A percentile compares a stretch with the other conserved stretches of the same genome.
phyloP scores from a whole-genome alignment of 805 yeast genomes.

The Zygotorulaspora danielsina region DNA sequence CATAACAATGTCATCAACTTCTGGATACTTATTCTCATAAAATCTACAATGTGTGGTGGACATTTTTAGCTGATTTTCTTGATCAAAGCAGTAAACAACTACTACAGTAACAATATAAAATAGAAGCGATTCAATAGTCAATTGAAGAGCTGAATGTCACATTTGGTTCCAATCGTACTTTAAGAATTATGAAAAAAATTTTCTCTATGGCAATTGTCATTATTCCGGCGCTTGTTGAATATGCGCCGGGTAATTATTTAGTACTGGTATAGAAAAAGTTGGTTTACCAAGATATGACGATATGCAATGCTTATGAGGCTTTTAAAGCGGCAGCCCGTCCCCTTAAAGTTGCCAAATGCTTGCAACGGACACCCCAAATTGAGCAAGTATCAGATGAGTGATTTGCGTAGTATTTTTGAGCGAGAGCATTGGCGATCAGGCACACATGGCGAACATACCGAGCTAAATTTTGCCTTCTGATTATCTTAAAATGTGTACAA shows the following conservation, averaged over 20 bases:
- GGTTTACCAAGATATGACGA: too few relatives aligned
- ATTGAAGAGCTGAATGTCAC: too few relatives aligned
- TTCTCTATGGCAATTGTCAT: not conserved
- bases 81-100: not conserved
- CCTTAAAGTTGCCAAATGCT: slow-evolving; percentile 9
- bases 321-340: too few relatives aligned
- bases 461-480: slow-evolving; percentile 57
- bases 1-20: slow-evolving; percentile 98
- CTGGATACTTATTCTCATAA: slow-evolving; percentile 97
- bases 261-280: not conserved
- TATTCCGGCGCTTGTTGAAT: not conserved
- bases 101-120: too few relatives aligned
- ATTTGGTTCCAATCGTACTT: too few relatives aligned
- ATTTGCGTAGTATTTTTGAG: slow-evolving; percentile 60
- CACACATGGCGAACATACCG: slow-evolving; percentile 63
- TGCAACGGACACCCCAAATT: slow-evolving; percentile 19
- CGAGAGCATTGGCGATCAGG: slow-evolving; percentile 63
- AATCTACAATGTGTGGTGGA: slow-evolving; percentile 89
- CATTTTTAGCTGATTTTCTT: slow-evolving; percentile 41
- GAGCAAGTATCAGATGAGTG: slow-evolving; percentile 21
- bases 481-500: slow-evolving; percentile 67
- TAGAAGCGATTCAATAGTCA: not conserved
- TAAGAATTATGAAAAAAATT: not conserved
- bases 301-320: too few relatives aligned
- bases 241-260: not conserved